Base-by-base conservation (phyloP, 2,329 filamentous ascomycete species). In the Coccinonectria pachysandricola region DNA sequence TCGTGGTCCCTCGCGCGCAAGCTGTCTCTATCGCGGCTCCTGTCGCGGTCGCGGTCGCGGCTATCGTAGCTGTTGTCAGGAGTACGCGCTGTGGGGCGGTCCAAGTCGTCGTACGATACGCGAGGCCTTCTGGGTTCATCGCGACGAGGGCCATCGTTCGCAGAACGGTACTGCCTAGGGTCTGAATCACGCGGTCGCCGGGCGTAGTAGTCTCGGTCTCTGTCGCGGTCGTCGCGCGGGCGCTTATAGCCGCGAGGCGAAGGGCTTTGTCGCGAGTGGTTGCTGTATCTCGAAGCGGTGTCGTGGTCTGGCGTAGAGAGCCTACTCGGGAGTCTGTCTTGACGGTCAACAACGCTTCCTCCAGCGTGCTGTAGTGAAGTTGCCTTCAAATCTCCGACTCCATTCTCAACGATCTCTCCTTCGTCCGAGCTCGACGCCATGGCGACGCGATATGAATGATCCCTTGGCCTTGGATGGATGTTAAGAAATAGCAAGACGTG, bases 321-420 rank as follows among this genome's bases (percentile, higher is more conserved):
- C 66, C 65, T 71, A 55, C 59, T 65, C 60, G 69, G 74, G 62
- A 60, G 69, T 87, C 85, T 93, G 81, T 80, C 72, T 70, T 68
- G 75, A 74, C 79, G 81, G 84, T 93, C 82, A 93, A 93, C 78
- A 73, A 71, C 76, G 73, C 65, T 77, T 79, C 75, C 71, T 71
- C 77, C 74, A 69, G 71, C 62, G 59, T 69, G 70, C 68, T 70
- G 66, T 69, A 77, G 74, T 77, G 79, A 79, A 83, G 80, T 82
- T 91, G 84, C 83, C 84, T 91, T 91, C 57, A 60, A 61, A 48
- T 64, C 53, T 52, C 54, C 54, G 67, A 66, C 69, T 59, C 69
- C 68, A 61, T 72, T 72, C 61, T 87, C 82, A 56, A 79, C 62
- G 58, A 88, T 85, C 66, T 92, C 85, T 62, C 85, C 84, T 61